Evolutionary conservation across 495 filamentous ascomycete genomes (phyloP), one percentile per base, ranked within the genome.

Genomic region (Paragyromitra xinjiangensis): DNA sequence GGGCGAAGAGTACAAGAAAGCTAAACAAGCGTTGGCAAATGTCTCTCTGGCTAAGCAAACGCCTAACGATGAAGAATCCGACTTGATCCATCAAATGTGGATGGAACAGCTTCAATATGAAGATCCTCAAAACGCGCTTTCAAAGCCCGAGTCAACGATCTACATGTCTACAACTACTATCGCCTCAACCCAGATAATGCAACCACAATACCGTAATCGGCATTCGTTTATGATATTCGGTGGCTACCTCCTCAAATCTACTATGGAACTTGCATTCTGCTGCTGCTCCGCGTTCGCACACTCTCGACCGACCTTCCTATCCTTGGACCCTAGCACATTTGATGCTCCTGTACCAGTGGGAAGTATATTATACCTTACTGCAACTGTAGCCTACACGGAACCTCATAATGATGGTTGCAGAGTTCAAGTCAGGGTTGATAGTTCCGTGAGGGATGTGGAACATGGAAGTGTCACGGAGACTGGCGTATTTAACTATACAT

Each of bases 151-250:
- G 26, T 91, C 91, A 79, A 87, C 89, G 6, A 82, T 90, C 68
- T 88, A 86, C 82, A 95, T 95, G 92, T 85, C 87, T 40, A 84
- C 85, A 40, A 93, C 92, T 0, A 85, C 85, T 26, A 86, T 95
- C 37, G 87, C 88, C 69, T 91, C 91, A 0, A 91, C 92, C 5
- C 88, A 88, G 79, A 93, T 96, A 70, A 96, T 96, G 93, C 92
- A 94, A 79, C 93, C 93, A 3, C 93, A 95, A 83, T 90, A 93
- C 81, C 90, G 93, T 44, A 95, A 95, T 83, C 86, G 92, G 2
- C 92, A 95, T 84, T 91, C 92, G 79, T 94, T 94, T 85, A 94
- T 94, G 92, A 94, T 96, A 64, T 96, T 95, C 80, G 93, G 93
- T 26, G 93, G 93, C 22, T 94, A 93, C 83, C 88, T 95, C 0